Conservation (phyloP, 768 basidiomycete genomes). For the Hydnum rufescens region DNA sequence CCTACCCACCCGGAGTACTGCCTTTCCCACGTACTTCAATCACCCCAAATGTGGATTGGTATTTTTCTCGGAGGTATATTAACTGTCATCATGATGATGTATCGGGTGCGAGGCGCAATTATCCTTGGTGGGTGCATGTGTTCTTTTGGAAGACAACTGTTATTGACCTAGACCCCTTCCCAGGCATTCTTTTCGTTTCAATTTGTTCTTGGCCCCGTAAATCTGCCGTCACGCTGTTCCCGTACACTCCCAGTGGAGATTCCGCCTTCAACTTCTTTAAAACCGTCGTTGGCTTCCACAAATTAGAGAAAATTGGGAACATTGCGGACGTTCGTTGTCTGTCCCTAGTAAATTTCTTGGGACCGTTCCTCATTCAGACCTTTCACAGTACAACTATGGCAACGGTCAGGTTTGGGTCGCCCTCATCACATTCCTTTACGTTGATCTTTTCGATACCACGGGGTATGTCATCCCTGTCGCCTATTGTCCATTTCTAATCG, state of each 20-base stretch:
- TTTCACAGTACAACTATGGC: constrained; percentile 18
- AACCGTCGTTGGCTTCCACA: constrained; percentile 58
- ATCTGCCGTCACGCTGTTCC: constrained; percentile 65
- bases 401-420: constrained; percentile 76
- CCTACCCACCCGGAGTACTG: constrained; percentile 39
- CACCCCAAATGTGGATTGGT: constrained; percentile 74
- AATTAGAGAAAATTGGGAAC: constrained; percentile 39
- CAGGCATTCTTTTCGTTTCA: constrained; percentile 64
- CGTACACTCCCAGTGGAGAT: constrained; percentile 46
- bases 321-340: constrained; percentile 49
- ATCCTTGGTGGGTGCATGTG: constrained; percentile 33
- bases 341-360: constrained; percentile 13
- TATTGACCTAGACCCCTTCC: constrained; percentile 4
- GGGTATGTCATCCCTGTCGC: constrained; percentile 72
- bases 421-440: constrained; percentile 54
- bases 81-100: constrained; percentile 64
- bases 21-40: constrained; percentile 38
- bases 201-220: constrained; percentile 79
- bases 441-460: constrained; percentile 21
- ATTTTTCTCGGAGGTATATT: constrained; percentile 66
- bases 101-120: constrained; percentile 66
- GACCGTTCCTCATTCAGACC: not conserved
- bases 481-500: constrained; percentile 62
- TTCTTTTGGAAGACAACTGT: not conserved
- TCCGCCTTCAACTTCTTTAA: constrained; percentile 69